Evolutionary conservation across 257 asterid species (phyloP), one percentile per base, ranked within the genome.

Genomic region (Coffea canephora): DNA sequence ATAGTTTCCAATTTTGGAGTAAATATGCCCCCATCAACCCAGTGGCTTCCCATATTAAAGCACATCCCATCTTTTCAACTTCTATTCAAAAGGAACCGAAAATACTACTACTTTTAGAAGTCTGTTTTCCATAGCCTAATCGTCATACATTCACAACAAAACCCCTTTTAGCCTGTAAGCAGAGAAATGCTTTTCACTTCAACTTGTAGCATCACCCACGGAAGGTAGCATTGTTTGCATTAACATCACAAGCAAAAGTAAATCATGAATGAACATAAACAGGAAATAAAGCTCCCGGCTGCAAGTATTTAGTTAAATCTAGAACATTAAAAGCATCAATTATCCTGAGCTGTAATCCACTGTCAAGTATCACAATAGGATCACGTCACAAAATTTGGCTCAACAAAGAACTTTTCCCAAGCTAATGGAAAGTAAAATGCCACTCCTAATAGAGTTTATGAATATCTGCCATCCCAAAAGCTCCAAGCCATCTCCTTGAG

Each of bases 321-420:
- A 49, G 52, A 74, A 27, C 68, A 66, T 9, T 15, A 54, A 55
- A 68, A 46, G 57, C 75, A 68, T 19, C 4, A 31, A 31, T 31
- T 31, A 25, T 34, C 31, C 18, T 1, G 5, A 75, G 9, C 49
- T 62, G 15, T n/a, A 11, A 43, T 10, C 50, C 72, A 34, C 54
- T 54, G 71, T 73, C 49, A 6, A 31, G 34, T 31, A 31, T 31
- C 34, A 31, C 34, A 31, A 31, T 8, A 39, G 16, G 59, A 80
- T 64, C 65, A 49, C 21, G n/a, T 77, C 69, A 78, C 74, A 71
- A 83, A 83, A 74, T 71, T 76, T 49, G 72, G 6, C 73, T 59
- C 27, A 41, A 76, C 34, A 71, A 55, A 57, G 11, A 52, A 61
- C 81, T 79, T 48, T 43, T n/a, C 69, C 76, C 57, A 39, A 49